These are phyloP conservation scores for Pseudohalonectria lignicola DNA, from an alignment of 2,329 filamentous ascomycete genomes.

Conservation along the genomic window DNA sequence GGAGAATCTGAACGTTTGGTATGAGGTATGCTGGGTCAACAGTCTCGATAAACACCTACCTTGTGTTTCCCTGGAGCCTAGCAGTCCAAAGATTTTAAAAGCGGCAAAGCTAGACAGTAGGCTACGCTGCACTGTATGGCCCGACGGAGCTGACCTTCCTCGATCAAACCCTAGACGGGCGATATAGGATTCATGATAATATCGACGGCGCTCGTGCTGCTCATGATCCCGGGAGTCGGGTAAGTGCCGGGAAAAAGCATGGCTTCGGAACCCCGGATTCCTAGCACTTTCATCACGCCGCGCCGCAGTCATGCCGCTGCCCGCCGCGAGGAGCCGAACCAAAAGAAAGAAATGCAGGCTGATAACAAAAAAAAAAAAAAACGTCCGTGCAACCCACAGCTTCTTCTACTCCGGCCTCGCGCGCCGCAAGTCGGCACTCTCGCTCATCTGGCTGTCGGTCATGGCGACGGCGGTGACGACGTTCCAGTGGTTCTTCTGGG, in stretches of 20 bases:
- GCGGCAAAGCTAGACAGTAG: too few relatives aligned
- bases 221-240: slow-evolving; percentile 90
- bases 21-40: slow-evolving; percentile 43
- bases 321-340: too few relatives aligned
- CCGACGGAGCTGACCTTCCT: slow-evolving; percentile 17
- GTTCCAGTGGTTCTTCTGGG: slow-evolving; percentile 97
- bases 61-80: too few relatives aligned
- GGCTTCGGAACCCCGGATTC: background rate
- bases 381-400: slow-evolving; percentile 15
- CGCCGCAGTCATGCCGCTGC: background rate
- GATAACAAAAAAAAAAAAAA: background rate
- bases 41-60: too few relatives aligned
- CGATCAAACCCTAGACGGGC: slow-evolving; percentile 59
- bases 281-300: too few relatives aligned
- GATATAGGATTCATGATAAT: slow-evolving; percentile 78
- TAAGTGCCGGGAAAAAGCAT: slow-evolving; percentile 20
- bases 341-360: too few relatives aligned
- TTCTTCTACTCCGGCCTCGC: slow-evolving; percentile 93
- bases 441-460: slow-evolving; percentile 76
- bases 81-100: too few relatives aligned
- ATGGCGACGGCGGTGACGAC: slow-evolving; percentile 62
- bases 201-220: slow-evolving; percentile 66
- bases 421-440: slow-evolving; percentile 78
- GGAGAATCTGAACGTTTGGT: slow-evolving; percentile 67
- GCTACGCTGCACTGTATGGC: too few relatives aligned